A percentile compares a stretch with the other conserved stretches of the same genome.
These are phyloP conservation scores for Aspergillus flavus DNA, from an alignment of 2,329 filamentous ascomycete species.

Conservation along the genomic window DNA sequence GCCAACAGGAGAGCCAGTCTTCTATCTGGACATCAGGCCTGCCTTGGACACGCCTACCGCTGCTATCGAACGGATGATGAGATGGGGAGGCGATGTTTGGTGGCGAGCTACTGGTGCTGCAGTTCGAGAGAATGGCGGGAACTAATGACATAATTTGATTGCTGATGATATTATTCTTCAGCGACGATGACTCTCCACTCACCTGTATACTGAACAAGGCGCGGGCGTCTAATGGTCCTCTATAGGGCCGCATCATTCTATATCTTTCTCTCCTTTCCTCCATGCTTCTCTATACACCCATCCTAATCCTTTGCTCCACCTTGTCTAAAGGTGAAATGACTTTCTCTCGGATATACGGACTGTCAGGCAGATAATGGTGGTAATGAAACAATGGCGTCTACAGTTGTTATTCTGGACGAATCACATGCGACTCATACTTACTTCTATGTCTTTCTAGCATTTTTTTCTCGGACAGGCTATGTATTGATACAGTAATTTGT, in stretches of 20 bases:
- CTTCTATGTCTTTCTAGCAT: background rate
- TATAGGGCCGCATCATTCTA: conserved; percentile 10
- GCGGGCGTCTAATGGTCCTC: conserved; percentile 27
- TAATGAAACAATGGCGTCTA: background rate
- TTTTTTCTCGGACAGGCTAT: background rate
- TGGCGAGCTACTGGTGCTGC: conserved; percentile 80
- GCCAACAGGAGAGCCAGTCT: conserved; percentile 85
- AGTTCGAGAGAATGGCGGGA: conserved; percentile 40
- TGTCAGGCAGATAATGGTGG: background rate
- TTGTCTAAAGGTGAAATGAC: background rate
- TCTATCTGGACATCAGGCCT: conserved; percentile 91
- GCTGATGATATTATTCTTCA: conserved; percentile 6
- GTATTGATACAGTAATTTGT: background rate
- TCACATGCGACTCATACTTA: background rate
- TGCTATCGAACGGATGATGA: conserved; percentile 77
- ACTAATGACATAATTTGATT: conserved; percentile 2
- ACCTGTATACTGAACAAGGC: conserved; percentile 23
- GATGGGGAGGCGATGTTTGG: conserved; percentile 94
- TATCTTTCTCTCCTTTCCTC: conserved; percentile 13
- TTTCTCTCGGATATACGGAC: background rate
- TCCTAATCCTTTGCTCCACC: conserved; percentile 1
- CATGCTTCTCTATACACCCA: background rate
- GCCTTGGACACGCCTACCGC: conserved; percentile 79
- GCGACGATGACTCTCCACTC: conserved; percentile 26
- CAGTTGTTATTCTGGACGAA: background rate